phyloP scores from a whole-genome alignment of 1,139 yeast species.

The Saccharomyces hybrid region DNA sequence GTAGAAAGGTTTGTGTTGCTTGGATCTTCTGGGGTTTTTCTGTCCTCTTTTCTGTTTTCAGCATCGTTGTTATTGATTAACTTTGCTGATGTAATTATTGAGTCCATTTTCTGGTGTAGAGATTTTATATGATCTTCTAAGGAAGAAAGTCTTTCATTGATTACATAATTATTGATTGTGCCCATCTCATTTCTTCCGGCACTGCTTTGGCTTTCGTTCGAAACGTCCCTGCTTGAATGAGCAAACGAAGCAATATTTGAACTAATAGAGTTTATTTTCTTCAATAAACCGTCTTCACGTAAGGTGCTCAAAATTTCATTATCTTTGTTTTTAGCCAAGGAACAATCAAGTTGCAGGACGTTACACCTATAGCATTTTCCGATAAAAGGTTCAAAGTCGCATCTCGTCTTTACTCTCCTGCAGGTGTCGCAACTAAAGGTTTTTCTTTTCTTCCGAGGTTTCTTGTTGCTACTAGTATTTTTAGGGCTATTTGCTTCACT shows the following conservation, averaged over 20 bases:
- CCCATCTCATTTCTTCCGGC: background rate
- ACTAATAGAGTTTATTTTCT: background rate
- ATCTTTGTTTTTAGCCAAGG: slow-evolving; percentile 35
- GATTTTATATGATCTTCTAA: background rate
- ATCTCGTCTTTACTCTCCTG: slow-evolving; percentile 46
- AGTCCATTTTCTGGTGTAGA: slow-evolving; percentile 5
- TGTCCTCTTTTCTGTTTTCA: background rate
- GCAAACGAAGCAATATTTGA: background rate
- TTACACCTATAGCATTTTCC: slow-evolving; percentile 45
- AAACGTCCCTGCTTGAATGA: background rate
- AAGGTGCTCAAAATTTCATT: slow-evolving; percentile 18
- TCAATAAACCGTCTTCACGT: slow-evolving; percentile 4
- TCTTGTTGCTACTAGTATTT: slow-evolving; percentile 7
- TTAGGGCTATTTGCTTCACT: background rate
- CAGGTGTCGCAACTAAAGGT: slow-evolving; percentile 45
- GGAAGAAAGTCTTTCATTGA: background rate
- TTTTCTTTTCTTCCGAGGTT: slow-evolving; percentile 37
- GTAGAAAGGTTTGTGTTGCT: background rate
- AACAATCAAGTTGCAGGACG: slow-evolving; percentile 40
- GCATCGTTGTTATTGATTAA: background rate
- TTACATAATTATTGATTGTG: background rate
- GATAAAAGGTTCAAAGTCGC: slow-evolving; percentile 39
- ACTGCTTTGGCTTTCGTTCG: background rate
- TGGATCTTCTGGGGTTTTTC: background rate
- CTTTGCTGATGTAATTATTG: background rate